phyloP scores from a whole-genome alignment of 2,329 filamentous ascomycete genomes.

The Diplodia corticola region DNA sequence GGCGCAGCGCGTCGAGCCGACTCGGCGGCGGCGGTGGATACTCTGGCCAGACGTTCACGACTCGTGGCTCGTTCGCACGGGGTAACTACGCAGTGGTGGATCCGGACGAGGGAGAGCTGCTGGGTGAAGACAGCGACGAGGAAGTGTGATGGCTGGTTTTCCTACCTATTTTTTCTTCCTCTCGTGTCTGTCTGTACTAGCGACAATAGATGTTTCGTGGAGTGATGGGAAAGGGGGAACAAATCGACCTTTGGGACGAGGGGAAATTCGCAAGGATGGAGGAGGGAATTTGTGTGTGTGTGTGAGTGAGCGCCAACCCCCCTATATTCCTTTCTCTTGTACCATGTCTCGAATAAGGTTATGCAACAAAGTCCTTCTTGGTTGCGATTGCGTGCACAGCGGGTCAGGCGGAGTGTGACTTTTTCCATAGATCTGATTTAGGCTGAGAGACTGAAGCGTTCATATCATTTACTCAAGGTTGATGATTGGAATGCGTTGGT shows the following conservation, averaged over 20 bases:
- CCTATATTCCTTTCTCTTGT: background rate
- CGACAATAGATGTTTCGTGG: background rate
- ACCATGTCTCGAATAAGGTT: background rate
- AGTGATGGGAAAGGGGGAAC: background rate
- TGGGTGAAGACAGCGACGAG: conserved; percentile 92
- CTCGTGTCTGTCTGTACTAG: background rate
- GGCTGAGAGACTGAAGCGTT: background rate
- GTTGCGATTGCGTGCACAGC: background rate
- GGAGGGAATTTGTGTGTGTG: background rate
- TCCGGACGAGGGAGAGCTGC: conserved; percentile 88
- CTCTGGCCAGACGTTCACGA: conserved; percentile 74
- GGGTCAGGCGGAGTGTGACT: background rate
- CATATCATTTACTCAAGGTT: background rate
- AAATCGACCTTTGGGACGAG: background rate
- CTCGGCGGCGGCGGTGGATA: conserved; percentile 54
- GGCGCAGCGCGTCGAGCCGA: conserved; percentile 60
- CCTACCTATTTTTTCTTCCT: background rate
- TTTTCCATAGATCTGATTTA: background rate
- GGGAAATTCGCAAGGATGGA: background rate
- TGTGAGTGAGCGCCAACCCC: background rate
- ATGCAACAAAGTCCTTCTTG: background rate
- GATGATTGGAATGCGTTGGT: background rate
- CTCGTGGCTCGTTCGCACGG: conserved; percentile 82
- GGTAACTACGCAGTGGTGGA: conserved; percentile 89
- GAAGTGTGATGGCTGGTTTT: conserved; percentile 60